A percentile compares a stretch with the other conserved stretches of the same genome.
These are phyloP conservation scores for Neonectria hederae DNA, from an alignment of 2,329 filamentous ascomycete genomes.

Conservation along the genomic window DNA sequence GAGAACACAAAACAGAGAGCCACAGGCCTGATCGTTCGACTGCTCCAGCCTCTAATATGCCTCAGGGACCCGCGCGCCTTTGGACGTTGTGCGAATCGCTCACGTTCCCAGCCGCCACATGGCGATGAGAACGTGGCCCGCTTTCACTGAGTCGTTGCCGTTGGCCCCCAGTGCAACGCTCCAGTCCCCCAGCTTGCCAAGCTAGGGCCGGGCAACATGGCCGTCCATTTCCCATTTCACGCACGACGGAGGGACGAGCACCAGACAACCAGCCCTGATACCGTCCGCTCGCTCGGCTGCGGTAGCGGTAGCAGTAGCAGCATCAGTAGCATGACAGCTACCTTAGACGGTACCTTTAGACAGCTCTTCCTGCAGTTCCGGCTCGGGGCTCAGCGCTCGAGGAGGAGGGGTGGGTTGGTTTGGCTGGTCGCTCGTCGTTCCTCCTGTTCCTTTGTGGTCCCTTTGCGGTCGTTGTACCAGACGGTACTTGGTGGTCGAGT, in stretches of 20 bases:
- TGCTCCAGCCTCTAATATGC: conserved; percentile 25
- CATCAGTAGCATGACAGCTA: conserved; percentile 25
- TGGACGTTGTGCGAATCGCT: conserved; percentile 28
- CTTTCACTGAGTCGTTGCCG: conserved; percentile 43
- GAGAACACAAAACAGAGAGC: conserved; percentile 6
- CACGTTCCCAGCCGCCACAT: conserved; percentile 40
- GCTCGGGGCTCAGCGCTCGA: conserved; percentile 28
- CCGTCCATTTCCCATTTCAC: conserved; percentile 15
- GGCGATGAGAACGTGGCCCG: conserved; percentile 44
- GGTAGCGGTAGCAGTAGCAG: conserved; percentile 22
- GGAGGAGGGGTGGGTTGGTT: conserved; percentile 30
- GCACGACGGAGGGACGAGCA: conserved; percentile 35
- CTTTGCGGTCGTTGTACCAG: conserved; percentile 35
- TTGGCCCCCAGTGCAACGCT: conserved; percentile 37
- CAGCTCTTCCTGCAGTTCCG: conserved; percentile 31
- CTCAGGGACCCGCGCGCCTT: conserved; percentile 32
- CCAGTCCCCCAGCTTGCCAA: conserved; percentile 27
- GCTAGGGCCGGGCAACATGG: conserved; percentile 37
- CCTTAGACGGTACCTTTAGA: conserved; percentile 27
- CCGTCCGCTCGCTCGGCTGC: conserved; percentile 38
- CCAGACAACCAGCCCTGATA: conserved; percentile 31
- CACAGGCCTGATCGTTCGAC: conserved; percentile 12
- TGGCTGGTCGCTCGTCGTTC: conserved; percentile 25
- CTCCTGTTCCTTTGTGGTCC: conserved; percentile 26
- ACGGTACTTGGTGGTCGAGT: conserved; percentile 33